These are phyloP conservation scores for Suillus subluteus DNA, from an alignment of 768 basidiomycete species.

Conservation along the genomic window DNA sequence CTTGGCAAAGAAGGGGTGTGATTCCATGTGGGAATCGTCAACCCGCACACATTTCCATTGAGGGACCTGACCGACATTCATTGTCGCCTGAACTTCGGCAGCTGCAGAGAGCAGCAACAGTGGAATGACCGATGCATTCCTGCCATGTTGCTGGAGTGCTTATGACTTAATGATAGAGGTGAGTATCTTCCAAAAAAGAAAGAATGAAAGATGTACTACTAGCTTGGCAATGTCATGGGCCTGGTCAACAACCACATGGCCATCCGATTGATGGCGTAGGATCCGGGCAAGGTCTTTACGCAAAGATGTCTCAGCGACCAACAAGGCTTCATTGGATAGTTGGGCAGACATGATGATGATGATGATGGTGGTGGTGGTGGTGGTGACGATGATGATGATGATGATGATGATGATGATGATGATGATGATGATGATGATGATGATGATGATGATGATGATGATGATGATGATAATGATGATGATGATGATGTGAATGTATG, in stretches of 20 bases:
- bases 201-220: neutral
- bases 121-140: neutral
- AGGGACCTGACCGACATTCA: neutral
- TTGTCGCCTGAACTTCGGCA: neutral
- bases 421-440: too few species aligned
- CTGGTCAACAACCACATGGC: neutral
- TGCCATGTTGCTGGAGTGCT: neutral
- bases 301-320: accelerated
- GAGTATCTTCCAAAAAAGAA: too few species aligned
- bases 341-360: too few species aligned
- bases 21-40: neutral
- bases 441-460: too few species aligned
- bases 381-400: too few species aligned
- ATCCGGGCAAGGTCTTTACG: accelerated
- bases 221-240: neutral
- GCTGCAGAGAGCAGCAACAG: neutral
- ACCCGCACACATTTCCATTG: neutral
- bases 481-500: too few species aligned
- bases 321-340: too few species aligned
- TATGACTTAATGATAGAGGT: too few species aligned
- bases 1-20: neutral
- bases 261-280: neutral
- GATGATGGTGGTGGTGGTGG: too few species aligned
- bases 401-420: too few species aligned
- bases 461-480: too few species aligned